A percentile compares a stretch with the other conserved stretches of the same genome.
phyloP scores from a whole-genome alignment of 106 monocot species.

The Gastrodia elata region DNA sequence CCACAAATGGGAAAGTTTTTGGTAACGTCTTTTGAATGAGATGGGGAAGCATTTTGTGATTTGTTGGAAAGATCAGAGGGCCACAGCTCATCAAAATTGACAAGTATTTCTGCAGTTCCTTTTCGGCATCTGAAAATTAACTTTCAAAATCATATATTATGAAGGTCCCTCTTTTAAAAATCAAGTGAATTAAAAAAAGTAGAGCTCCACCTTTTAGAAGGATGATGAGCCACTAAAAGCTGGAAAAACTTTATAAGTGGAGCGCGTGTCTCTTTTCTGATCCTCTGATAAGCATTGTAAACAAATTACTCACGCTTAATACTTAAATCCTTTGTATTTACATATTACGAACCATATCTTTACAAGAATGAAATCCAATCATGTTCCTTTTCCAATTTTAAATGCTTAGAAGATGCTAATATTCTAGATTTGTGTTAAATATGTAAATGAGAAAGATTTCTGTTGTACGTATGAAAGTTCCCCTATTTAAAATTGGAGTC shows the following conservation, averaged over 20 bases:
- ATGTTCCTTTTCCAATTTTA: too few relatives aligned
- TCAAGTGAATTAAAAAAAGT: conserved; percentile 1
- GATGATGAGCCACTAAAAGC: conserved; percentile 89
- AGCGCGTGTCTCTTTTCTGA: conserved; percentile 55
- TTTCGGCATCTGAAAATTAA: conserved; percentile 60
- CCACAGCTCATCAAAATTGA: conserved; percentile 85
- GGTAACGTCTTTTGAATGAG: conserved; percentile 16
- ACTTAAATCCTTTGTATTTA: too few relatives aligned
- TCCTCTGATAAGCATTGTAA: conserved; percentile 52
- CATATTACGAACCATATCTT: too few relatives aligned
- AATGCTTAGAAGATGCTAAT: too few relatives aligned
- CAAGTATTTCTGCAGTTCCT: conserved; percentile 78
- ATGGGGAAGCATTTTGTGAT: conserved; percentile 14
- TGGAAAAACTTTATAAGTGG: conserved; percentile 87
- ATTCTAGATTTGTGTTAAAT: too few relatives aligned
- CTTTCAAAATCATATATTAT: conserved; percentile 10
- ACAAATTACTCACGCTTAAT: background rate
- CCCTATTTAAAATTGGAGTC: too few relatives aligned
- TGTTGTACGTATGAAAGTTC: too few relatives aligned
- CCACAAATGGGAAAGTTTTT: conserved; percentile 61
- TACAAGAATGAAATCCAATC: too few relatives aligned
- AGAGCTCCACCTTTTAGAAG: conserved; percentile 65
- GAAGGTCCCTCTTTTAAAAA: background rate
- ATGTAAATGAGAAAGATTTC: too few relatives aligned
- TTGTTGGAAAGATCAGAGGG: conserved; percentile 28